These are phyloP conservation scores for Ilex paraguariensis DNA, from an alignment of 305 asterid species.

Conservation along the genomic window DNA sequence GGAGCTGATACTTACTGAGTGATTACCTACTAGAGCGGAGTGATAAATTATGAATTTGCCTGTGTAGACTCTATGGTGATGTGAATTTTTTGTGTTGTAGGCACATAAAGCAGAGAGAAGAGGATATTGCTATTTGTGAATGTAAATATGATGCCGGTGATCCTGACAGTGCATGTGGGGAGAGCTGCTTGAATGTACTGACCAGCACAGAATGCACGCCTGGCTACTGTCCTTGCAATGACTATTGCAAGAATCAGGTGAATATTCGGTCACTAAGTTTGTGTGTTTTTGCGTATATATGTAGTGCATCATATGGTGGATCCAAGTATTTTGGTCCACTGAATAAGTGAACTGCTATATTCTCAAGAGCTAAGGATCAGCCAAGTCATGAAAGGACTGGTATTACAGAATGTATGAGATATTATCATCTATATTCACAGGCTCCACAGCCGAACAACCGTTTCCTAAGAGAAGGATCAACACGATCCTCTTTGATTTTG, in stretches of 20 bases:
- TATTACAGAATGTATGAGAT: no score
- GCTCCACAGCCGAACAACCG: no score
- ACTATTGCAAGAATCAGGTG: slow-evolving; percentile 83
- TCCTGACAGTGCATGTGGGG: slow-evolving; percentile 90
- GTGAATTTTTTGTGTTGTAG: slow-evolving; percentile 26
- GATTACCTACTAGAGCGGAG: slow-evolving; percentile 3
- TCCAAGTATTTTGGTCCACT: no score
- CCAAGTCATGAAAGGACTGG: no score
- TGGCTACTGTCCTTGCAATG: slow-evolving; percentile 71
- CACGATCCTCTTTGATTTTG: no score
- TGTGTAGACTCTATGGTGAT: slow-evolving; percentile 8
- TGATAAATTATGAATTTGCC: slow-evolving; percentile 1
- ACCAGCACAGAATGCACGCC: slow-evolving; percentile 94
- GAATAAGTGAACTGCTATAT: no score
- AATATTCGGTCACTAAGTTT: not conserved
- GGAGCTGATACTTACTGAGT: slow-evolving; percentile 1
- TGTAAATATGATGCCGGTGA: slow-evolving; percentile 59
- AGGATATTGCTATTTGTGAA: slow-evolving; percentile 77
- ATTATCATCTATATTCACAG: no score
- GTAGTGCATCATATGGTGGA: no score
- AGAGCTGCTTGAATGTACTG: slow-evolving; percentile 76
- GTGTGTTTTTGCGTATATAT: no score
- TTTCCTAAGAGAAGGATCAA: no score
- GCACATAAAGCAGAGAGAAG: slow-evolving; percentile 61
- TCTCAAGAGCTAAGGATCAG: no score